Conservation (phyloP, 371 early-diverging fungal species). For the Actinomortierella wolfii region DNA sequence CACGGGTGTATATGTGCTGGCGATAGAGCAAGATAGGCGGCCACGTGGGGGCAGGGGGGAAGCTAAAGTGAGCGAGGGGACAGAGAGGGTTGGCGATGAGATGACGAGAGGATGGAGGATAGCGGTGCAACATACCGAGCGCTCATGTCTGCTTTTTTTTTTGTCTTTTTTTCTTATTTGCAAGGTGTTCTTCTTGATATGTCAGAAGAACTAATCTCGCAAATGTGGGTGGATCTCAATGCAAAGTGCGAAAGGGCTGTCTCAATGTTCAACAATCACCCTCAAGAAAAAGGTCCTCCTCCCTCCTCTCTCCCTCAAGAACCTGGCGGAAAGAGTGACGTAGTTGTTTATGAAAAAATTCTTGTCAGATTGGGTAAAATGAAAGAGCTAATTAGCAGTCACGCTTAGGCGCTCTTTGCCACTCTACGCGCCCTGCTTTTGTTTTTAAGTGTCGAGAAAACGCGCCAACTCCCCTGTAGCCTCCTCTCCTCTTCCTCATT, state of each 20-base stretch:
- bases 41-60: not conserved
- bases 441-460: not conserved
- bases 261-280: not conserved
- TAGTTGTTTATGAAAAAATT: too few species aligned
- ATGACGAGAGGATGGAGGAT: not conserved
- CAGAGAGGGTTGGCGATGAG: not conserved
- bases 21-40: not conserved
- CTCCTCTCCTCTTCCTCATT: not conserved
- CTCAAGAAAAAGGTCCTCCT: not conserved
- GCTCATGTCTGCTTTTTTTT: constrained; percentile 46
- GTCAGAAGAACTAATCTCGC: not conserved
- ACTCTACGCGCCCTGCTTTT: constrained; percentile 8
- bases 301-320: not conserved
- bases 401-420: not conserved
- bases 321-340: not conserved
- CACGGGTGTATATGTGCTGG: too few species aligned
- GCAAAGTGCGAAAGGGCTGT: too few species aligned
- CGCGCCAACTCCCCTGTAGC: not conserved
- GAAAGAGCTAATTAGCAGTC: too few species aligned
- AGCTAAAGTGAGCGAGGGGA: not conserved
- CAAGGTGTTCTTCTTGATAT: not conserved
- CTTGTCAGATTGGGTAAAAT: too few species aligned
- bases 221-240: not conserved
- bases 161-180: constrained; percentile 42
- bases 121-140: constrained; percentile 28